Conservation (phyloP, 306 rosid genomes). For the Datisca glomerata region DNA sequence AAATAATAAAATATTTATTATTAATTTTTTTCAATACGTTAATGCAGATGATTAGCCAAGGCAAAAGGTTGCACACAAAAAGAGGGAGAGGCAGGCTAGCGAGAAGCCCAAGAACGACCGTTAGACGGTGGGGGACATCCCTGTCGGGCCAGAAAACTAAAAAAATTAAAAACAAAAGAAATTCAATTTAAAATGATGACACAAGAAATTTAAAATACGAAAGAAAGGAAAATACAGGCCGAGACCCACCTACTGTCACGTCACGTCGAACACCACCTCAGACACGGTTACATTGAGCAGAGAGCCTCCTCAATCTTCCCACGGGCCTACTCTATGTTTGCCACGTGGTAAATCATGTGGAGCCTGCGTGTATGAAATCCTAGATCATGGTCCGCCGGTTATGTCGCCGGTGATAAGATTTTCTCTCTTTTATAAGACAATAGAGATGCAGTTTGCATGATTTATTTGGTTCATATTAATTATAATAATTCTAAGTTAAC, state of each 20-base stretch:
- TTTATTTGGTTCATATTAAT: too few relatives aligned
- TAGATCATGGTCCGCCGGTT: too few relatives aligned
- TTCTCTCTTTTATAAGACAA: too few relatives aligned
- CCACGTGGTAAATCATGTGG: neutral
- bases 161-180: too few relatives aligned
- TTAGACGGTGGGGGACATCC: constrained; percentile 4
- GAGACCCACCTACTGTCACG: neutral
- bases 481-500: too few relatives aligned
- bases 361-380: neutral
- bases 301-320: neutral
- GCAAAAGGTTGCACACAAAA: too few relatives aligned
- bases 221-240: neutral
- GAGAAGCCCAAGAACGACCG: constrained; percentile 11
- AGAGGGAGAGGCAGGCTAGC: constrained; percentile 6
- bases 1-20: too few relatives aligned
- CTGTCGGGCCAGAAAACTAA: too few relatives aligned
- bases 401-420: too few relatives aligned
- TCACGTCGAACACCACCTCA: constrained; percentile 1
- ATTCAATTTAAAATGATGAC: neutral
- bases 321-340: neutral
- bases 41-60: neutral
- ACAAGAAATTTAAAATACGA: neutral
- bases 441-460: too few relatives aligned
- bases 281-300: neutral
- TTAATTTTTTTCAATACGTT: too few relatives aligned